Evolutionary conservation across 108 stramenopile species (phyloP), one percentile per base, ranked within the genome.

Genomic region (Cyclostephanos tholiformis): DNA sequence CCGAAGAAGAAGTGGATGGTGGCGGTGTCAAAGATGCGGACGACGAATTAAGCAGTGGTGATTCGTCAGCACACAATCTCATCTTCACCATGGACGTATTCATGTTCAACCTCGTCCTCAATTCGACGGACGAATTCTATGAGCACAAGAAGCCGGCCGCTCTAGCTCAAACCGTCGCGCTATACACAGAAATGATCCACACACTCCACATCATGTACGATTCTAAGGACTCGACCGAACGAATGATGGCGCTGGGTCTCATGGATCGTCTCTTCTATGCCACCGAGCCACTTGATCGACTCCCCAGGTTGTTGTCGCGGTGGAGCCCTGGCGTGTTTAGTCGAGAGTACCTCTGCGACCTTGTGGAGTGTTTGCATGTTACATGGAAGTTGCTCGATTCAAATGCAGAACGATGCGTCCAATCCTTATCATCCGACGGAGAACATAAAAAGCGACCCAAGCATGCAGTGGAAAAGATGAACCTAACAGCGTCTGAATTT

Each of bases 81-180:
- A 85, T 96, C 55, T 93, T 93, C 63, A 96, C 95, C 23, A 91
- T 96, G 92, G 95, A 96, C 78, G 87, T 96, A 27, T 96, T 92
- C 63, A 88, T 91, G 53, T 96, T 96, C 85, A 92, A 96, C 58
- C 69, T 96, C n/a, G 93, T 96, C 13, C 75, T 93, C 30, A 89
- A 79, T 35, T 69, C 93, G 12, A 82, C 80, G 2, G 93, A 96
- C 59, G 86, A 82, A 29, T 94, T 84, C 67, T 65, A 70, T 14
- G 79, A 90, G 35, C 85, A 84, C 61, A 94, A 96, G 62, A 79
- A 91, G 52, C 77, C 82, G 41, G 64, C 76, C 1, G 76, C 80
- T 35, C 67, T 96, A 63, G 87, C 89, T 16, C 87, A 87, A 63
- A 79, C 90, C 6, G 91, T 91, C 2, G 86, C 91, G 6, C 77